Percentiles rank a stretch among this genome's conserved stretches.
Evolutionary conservation across 2,329 filamentous ascomycete genomes (phyloP).

Genomic region (Fusarium liriodendri): DNA sequence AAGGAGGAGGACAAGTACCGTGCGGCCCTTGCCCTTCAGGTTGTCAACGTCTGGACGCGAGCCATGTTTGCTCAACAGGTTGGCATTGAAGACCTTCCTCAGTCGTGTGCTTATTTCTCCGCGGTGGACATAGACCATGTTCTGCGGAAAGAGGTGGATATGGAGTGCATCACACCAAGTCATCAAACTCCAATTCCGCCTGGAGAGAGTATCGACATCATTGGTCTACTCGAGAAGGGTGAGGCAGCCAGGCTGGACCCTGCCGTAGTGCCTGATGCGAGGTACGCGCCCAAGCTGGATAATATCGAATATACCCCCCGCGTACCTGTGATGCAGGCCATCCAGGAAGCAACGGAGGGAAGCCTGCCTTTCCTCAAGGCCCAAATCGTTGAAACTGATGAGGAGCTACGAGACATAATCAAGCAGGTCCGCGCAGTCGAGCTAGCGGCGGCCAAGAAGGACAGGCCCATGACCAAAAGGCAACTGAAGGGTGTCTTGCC

Average conservation of each 20-base stretch:
- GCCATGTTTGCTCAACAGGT: constrained; percentile 98
- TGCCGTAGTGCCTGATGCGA: constrained; percentile 64
- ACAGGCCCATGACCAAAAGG: constrained; percentile 39
- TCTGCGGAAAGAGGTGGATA: constrained; percentile 96
- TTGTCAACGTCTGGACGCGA: constrained; percentile 95
- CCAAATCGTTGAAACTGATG: constrained; percentile 81
- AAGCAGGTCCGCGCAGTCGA: constrained; percentile 63
- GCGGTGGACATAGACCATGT: constrained; percentile 96
- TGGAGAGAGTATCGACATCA: constrained; percentile 89
- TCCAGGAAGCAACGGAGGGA: constrained; percentile 62
- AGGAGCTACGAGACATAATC: constrained; percentile 79
- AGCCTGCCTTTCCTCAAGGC: constrained; percentile 79
- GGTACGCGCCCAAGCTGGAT: constrained; percentile 67
- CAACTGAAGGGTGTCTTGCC: constrained; percentile 49
- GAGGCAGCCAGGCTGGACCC: constrained; percentile 76
- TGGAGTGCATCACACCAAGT: constrained; percentile 95
- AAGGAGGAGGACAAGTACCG: constrained; percentile 87
- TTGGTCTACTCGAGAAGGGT: constrained; percentile 79
- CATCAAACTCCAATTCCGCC: constrained; percentile 81
- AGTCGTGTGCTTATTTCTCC: constrained; percentile 94
- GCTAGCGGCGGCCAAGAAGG: constrained; percentile 35
- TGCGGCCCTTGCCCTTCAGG: constrained; percentile 90
- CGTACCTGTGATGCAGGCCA: constrained; percentile 80
- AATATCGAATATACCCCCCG: constrained; percentile 76
- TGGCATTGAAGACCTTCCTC: constrained; percentile 93